Base-by-base conservation (phyloP, 2,329 filamentous ascomycete species). In the Cercospora canescens region DNA sequence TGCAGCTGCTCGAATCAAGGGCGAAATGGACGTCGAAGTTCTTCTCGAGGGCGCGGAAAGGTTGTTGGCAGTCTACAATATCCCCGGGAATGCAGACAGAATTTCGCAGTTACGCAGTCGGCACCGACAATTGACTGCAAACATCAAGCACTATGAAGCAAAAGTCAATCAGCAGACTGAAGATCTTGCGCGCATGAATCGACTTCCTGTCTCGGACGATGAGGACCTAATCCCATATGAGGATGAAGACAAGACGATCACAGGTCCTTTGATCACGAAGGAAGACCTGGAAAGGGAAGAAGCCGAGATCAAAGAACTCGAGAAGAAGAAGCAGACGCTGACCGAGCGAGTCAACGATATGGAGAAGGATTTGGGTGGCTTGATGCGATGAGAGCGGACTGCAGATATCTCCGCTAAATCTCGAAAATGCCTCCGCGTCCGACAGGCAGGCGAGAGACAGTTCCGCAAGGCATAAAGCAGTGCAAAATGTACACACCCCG, bases 21-120 rank as follows among this genome's bases (percentile, higher is more conserved):
- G 89, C 9, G 93, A 96, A 26, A 85, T 97, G 2, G 92, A 98
- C 77, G 89, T 98, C 3, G 92, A 96, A 74, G 85, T 96, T 1
- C 81, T 99, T 32, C 84, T 99, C 24, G 85, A 87, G 61, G 94
- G 94, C 0, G 94, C 94, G 0, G 93, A 97, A 82, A 97, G 93
- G 82, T 85, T 98, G 32, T 94, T 93, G 72, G 86, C 86, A 52
- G 94, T 97, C 30, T 98, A 97, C 76, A 90, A 92, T 35, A 85
- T 96, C 30, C 86, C 91, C 0, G 94, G 93, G 4, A 92, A 92
- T 4, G 79, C 86, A 16, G 92, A 96, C 74, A 87, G 89, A 68
- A 96, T 98, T 70, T 83, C 88, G 0, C 83, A 84, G 45, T 84
- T 97, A 74, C 85, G 93, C 67, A 85, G 86, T 62, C 89, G 92